phyloP scores from a whole-genome alignment of 2,329 filamentous ascomycete species.

The Orbilia blumenaviensis region DNA sequence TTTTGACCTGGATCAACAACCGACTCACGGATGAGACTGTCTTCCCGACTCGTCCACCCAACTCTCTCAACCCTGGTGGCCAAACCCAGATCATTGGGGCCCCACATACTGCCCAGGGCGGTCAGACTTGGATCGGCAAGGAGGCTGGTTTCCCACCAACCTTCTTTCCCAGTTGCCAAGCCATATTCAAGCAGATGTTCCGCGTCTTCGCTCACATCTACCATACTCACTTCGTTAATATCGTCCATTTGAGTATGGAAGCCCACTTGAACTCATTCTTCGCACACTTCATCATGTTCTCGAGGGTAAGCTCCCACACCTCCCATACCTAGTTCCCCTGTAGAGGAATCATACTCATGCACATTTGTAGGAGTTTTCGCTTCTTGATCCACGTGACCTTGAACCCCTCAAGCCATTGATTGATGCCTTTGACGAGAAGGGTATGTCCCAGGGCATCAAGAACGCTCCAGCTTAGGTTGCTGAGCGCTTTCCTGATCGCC shows the following conservation, averaged over 20 bases:
- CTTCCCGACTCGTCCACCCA: slow-evolving; percentile 58
- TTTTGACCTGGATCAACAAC: slow-evolving; percentile 58
- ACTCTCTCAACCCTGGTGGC: slow-evolving; percentile 59
- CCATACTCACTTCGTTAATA: slow-evolving; percentile 92
- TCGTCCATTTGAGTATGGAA: slow-evolving; percentile 82
- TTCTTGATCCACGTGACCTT: slow-evolving; percentile 57
- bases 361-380: slow-evolving; percentile 57
- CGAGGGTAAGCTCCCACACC: slow-evolving; percentile 49
- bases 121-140: slow-evolving; percentile 83
- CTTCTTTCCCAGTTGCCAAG: slow-evolving; percentile 89
- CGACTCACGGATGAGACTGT: slow-evolving; percentile 58
- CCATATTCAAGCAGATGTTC: slow-evolving; percentile 98
- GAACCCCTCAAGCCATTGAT: slow-evolving; percentile 58
- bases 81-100: slow-evolving; percentile 65
- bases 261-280: slow-evolving; percentile 88
- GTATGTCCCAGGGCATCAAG: slow-evolving; percentile 55
- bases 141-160: slow-evolving; percentile 89
- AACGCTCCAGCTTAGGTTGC: slow-evolving; percentile 1
- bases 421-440: slow-evolving; percentile 58
- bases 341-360: slow-evolving; percentile 2
- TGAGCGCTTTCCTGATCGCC: background rate
- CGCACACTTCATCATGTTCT: slow-evolving; percentile 75
- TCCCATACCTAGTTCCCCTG: background rate
- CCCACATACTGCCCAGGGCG: slow-evolving; percentile 70
- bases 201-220: slow-evolving; percentile 97